phyloP scores from a whole-genome alignment of 108 stramenopile genomes.

The Fragilariopsis cylindrus region DNA sequence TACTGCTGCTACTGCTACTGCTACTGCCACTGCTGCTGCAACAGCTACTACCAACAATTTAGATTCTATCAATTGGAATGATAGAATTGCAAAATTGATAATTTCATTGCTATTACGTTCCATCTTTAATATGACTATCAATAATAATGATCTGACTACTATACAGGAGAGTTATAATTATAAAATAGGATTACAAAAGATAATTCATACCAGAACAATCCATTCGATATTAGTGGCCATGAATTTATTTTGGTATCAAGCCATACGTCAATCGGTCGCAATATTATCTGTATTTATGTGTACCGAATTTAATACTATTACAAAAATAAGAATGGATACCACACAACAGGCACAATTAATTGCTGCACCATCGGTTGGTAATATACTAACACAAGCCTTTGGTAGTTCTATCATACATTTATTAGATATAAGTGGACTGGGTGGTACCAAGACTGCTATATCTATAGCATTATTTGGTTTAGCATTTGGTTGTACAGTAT shows the following conservation, averaged over 20 bases:
- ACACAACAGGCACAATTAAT: constrained; percentile 9
- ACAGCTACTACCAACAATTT: too few species aligned
- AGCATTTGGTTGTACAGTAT: constrained; percentile 4
- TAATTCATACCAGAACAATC: neutral
- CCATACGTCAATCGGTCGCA: constrained; percentile 7
- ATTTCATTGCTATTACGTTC: too few species aligned
- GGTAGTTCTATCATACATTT: neutral
- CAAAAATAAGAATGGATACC: neutral
- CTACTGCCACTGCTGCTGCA: too few species aligned
- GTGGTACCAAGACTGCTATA: neutral
- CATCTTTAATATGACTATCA: too few species aligned
- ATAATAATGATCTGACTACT: too few species aligned
- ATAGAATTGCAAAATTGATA: too few species aligned
- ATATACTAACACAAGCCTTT: constrained; percentile 7
- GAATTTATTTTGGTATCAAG: constrained; percentile 16
- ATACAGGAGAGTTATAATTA: too few species aligned
- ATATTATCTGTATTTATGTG: constrained; percentile 16
- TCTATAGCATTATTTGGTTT: neutral
- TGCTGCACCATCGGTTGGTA: constrained; percentile 13
- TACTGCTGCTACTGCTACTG: too few species aligned
- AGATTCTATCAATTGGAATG: too few species aligned
- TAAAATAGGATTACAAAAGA: too few species aligned
- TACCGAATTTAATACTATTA: neutral
- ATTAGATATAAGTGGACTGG: neutral
- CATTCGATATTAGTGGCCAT: constrained; percentile 3